These are phyloP conservation scores for Diaporthe sp. DNA, from an alignment of 2,329 filamentous ascomycete genomes.

Conservation along the genomic window DNA sequence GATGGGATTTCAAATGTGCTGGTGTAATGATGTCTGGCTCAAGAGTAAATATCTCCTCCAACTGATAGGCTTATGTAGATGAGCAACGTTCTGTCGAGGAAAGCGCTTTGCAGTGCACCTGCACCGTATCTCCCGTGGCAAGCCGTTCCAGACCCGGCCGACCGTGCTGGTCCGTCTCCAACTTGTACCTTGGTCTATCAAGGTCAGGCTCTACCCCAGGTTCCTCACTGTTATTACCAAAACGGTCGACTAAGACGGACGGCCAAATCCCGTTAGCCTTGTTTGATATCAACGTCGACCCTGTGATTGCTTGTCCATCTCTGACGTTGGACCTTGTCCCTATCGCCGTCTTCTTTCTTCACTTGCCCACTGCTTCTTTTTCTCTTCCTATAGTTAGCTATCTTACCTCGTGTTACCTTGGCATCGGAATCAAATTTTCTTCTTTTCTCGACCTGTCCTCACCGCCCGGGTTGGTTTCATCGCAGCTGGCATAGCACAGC, in stretches of 20 bases:
- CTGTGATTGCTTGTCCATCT: constrained; percentile 1
- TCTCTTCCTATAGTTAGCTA: neutral
- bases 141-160: constrained; percentile 8
- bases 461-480: constrained; percentile 9
- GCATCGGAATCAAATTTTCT: neutral
- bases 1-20: neutral
- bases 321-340: constrained; percentile 10
- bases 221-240: constrained; percentile 15
- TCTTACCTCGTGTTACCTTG: neutral
- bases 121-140: constrained; percentile 18
- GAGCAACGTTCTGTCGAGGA: neutral
- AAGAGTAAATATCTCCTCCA: neutral
- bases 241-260: constrained; percentile 23
- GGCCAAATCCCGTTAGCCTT: constrained; percentile 39
- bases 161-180: neutral
- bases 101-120: neutral
- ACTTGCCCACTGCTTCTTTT: neutral
- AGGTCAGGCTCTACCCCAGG: constrained; percentile 1
- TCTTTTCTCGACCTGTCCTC: neutral
- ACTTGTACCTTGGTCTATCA: neutral
- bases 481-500: neutral
- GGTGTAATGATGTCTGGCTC: neutral
- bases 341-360: neutral
- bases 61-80: neutral
- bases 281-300: constrained; percentile 39